Conservation (phyloP, 2,329 filamentous ascomycete species). For the Colletotrichum sp. region DNA sequence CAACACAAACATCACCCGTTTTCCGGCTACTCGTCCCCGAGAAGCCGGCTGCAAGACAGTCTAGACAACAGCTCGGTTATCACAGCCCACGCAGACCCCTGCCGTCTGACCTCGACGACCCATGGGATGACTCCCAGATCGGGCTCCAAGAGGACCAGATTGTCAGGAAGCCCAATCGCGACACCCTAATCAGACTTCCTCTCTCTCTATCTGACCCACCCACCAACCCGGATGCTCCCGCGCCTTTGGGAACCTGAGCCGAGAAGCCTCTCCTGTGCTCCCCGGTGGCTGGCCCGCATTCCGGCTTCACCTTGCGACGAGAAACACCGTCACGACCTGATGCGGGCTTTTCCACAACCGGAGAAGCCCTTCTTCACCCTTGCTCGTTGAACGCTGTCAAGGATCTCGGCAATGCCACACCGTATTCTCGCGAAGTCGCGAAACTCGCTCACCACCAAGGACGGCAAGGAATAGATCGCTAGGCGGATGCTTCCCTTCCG, state of each 20-base stretch:
- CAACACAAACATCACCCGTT: not conserved
- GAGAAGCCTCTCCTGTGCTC: not conserved
- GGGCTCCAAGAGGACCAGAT: not conserved
- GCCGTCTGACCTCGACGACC: not conserved
- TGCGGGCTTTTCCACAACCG: not conserved
- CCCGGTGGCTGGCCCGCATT: not conserved
- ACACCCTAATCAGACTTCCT: not conserved
- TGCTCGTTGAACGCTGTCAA: not conserved
- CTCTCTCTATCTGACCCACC: not conserved
- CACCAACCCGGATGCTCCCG: constrained; percentile 13
- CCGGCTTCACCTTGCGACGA: not conserved
- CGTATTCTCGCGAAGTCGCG: not conserved
- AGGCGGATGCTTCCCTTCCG: not conserved
- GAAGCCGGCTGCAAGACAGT: not conserved
- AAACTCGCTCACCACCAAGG: not conserved
- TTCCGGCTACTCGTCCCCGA: constrained; percentile 12
- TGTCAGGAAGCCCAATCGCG: not conserved
- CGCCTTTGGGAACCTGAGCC: not conserved
- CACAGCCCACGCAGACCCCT: not conserved
- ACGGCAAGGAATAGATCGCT: not conserved
- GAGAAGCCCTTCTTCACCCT: not conserved
- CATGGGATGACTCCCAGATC: not conserved
- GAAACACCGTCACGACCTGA: not conserved
- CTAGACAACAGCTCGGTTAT: not conserved
- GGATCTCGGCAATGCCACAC: not conserved